Percentiles rank a stretch among this genome's conserved stretches.
Evolutionary conservation across 805 yeast genomes (phyloP).

Genomic region (Starmerella geochares): DNA sequence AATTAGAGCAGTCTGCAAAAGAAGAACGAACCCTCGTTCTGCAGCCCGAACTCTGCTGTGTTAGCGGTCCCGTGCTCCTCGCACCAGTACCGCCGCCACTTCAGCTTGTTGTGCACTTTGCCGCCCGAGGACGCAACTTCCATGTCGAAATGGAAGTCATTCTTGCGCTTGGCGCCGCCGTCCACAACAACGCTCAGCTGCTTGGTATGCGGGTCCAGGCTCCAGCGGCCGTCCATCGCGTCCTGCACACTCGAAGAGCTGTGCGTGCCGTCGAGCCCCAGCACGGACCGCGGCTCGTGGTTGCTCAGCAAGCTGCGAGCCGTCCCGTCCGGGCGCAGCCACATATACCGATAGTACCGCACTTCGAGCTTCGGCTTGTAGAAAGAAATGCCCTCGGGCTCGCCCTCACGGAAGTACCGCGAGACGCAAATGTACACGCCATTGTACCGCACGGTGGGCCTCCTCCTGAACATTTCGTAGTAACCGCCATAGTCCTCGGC

Average conservation of each 20-base stretch:
- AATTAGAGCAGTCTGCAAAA: no score
- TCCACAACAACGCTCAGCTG: conserved; percentile 38
- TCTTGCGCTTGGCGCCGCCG: conserved; percentile 45
- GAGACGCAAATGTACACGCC: conserved; percentile 83
- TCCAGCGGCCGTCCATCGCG: conserved; percentile 33
- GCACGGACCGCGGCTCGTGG: conserved; percentile 58
- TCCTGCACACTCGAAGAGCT: conserved; percentile 1
- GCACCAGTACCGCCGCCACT: conserved; percentile 59
- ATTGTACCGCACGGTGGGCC: conserved; percentile 70
- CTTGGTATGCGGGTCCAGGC: conserved; percentile 48
- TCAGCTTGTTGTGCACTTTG: conserved; percentile 55
- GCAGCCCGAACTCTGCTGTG: conserved; percentile 45
- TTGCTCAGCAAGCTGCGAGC: conserved; percentile 61
- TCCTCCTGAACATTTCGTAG: conserved; percentile 44
- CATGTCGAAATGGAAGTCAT: conserved; percentile 54
- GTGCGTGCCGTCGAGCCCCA: conserved; percentile 30
- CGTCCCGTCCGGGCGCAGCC: conserved; percentile 72
- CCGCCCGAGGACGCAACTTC: conserved; percentile 51
- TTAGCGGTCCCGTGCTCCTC: conserved; percentile 46
- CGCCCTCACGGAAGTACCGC: conserved; percentile 76
- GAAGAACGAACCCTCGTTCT: conserved; percentile 68
- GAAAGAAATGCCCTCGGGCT: conserved; percentile 48
- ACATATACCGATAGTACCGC: conserved; percentile 74
- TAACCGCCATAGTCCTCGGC: conserved; percentile 29
- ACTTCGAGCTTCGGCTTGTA: conserved; percentile 68